Evolutionary conservation across 331 rosid genomes (phyloP).

Genomic region (Phaseolus coccineus): DNA sequence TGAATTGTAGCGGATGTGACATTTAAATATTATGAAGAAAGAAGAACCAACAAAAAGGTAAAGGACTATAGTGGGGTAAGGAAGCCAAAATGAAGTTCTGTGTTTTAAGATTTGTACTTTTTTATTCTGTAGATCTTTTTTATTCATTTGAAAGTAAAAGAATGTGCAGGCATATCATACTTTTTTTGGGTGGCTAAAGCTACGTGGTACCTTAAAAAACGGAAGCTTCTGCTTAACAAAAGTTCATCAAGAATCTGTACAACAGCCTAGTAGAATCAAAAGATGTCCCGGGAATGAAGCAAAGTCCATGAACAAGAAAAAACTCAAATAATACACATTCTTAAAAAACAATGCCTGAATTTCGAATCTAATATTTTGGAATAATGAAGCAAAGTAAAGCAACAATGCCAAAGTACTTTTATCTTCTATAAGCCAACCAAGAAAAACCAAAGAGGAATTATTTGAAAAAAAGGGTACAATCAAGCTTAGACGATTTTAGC

Average conservation of each 20-base stretch:
- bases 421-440: slow-evolving; percentile 14
- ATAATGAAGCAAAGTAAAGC: slow-evolving; percentile 35
- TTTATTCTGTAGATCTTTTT: slow-evolving; percentile 16
- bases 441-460: slow-evolving; percentile 8
- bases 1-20: slow-evolving; percentile 24
- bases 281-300: slow-evolving; percentile 55
- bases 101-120: slow-evolving; percentile 1
- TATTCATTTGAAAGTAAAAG: neutral
- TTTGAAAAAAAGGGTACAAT: neutral
- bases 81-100: slow-evolving; percentile 27
- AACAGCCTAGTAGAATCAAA: slow-evolving; percentile 55
- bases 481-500: slow-evolving; percentile 9
- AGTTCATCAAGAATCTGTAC: slow-evolving; percentile 52
- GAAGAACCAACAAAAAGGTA: slow-evolving; percentile 31
- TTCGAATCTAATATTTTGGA: slow-evolving; percentile 41
- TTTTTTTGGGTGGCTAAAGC: slow-evolving; percentile 42
- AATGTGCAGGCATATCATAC: slow-evolving; percentile 34
- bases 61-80: slow-evolving; percentile 43
- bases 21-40: slow-evolving; percentile 25
- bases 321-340: slow-evolving; percentile 40
- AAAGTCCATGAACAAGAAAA: slow-evolving; percentile 45
- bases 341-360: slow-evolving; percentile 34
- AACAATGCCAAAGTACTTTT: slow-evolving; percentile 24
- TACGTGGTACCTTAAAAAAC: slow-evolving; percentile 49
- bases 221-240: slow-evolving; percentile 73